Percentiles rank a stretch among this genome's conserved stretches.
phyloP scores from a whole-genome alignment of 345 rosid genomes.

The Orychophragmus violaceus region DNA sequence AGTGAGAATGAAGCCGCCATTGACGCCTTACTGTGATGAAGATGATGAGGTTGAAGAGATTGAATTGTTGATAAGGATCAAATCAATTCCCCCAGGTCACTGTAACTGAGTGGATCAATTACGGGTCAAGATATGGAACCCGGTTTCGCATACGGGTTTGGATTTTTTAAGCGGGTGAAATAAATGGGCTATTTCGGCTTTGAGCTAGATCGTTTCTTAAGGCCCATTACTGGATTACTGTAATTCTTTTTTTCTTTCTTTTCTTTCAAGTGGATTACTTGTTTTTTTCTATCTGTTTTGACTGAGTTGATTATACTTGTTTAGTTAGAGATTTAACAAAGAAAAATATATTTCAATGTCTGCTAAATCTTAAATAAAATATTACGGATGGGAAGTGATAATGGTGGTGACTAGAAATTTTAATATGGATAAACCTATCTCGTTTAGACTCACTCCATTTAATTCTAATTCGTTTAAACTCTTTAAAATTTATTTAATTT shows the following conservation, averaged over 20 bases:
- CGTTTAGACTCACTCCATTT: too few relatives aligned
- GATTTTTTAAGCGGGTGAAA: neutral
- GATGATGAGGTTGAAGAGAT: constrained; percentile 7
- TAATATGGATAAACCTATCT: too few relatives aligned
- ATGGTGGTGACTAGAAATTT: constrained; percentile 25
- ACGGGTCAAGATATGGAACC: constrained; percentile 2
- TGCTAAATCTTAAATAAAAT: constrained; percentile 3
- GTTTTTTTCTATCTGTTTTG: neutral
- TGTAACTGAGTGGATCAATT: constrained; percentile 5
- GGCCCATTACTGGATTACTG: neutral
- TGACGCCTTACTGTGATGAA: constrained; percentile 2
- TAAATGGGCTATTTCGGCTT: neutral
- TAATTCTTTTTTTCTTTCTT: neutral
- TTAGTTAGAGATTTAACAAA: neutral
- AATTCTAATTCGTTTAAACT: too few relatives aligned
- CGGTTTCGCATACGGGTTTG: neutral
- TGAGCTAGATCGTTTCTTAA: neutral
- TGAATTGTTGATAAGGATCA: constrained; percentile 28
- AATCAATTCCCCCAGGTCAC: constrained; percentile 6
- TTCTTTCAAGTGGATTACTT: neutral
- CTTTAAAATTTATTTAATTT: too few relatives aligned
- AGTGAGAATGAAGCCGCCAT: constrained; percentile 65
- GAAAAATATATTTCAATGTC: neutral
- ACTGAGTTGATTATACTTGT: neutral
- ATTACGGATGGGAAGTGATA: neutral